Evolutionary conservation across 352 stramenopile genomes (phyloP).

Genomic region (Pythium aphanidermatum): DNA sequence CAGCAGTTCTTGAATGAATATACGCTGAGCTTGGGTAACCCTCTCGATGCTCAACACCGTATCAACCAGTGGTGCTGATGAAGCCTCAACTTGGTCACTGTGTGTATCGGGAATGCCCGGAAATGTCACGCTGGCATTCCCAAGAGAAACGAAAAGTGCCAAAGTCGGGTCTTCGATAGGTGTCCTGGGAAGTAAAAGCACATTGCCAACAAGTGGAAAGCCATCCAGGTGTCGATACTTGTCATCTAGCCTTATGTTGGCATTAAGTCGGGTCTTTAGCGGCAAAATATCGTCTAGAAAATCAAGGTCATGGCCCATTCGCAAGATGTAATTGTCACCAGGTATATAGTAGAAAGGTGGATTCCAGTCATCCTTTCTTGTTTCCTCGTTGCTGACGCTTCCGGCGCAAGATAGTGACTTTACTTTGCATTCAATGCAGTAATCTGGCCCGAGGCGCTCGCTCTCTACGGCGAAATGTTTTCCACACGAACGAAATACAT

Average conservation of each 20-base stretch:
- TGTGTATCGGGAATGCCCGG: slow-evolving; percentile 12
- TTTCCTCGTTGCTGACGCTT: not conserved
- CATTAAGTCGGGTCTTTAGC: slow-evolving; percentile 38
- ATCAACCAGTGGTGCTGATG: slow-evolving; percentile 34
- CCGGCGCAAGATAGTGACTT: slow-evolving; percentile 39
- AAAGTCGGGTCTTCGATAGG: slow-evolving; percentile 55
- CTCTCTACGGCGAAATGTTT: slow-evolving; percentile 82
- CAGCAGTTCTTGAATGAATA: slow-evolving; percentile 58
- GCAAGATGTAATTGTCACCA: slow-evolving; percentile 69
- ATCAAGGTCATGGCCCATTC: slow-evolving; percentile 63
- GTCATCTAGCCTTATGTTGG: not conserved
- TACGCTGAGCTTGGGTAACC: slow-evolving; percentile 39
- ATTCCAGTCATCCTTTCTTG: slow-evolving; percentile 36
- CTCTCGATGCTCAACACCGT: no score
- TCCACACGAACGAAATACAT: slow-evolving; percentile 69
- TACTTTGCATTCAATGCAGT: slow-evolving; percentile 73
- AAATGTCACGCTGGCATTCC: slow-evolving; percentile 1
- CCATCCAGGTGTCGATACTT: not conserved
- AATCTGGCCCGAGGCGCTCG: slow-evolving; percentile 50
- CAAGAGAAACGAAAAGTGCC: slow-evolving; percentile 29
- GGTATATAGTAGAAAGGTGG: slow-evolving; percentile 60
- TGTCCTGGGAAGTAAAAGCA: slow-evolving; percentile 60
- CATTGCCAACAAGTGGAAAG: slow-evolving; percentile 65
- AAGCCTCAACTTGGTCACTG: slow-evolving; percentile 9
- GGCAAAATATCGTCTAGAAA: slow-evolving; percentile 57